Base-by-base conservation (phyloP, 257 asterid species). In the Przewalskia tangutica region DNA sequence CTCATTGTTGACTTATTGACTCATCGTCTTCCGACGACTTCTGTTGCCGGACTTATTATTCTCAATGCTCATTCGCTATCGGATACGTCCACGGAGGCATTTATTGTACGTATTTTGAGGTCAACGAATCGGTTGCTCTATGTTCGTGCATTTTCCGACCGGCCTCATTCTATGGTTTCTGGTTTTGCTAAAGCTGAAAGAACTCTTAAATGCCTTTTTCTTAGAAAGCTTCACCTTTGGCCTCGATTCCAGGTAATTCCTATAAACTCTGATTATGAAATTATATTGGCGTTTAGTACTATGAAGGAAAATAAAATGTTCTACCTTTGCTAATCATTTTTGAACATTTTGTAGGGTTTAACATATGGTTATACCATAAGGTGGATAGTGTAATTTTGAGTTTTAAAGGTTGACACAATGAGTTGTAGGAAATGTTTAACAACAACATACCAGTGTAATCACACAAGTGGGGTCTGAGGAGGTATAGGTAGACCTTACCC, bases 151-250 rank as follows among this genome's bases (percentile, higher is more conserved):
- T 92, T 95, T 85, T 92, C 99, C 23, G 98, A 95, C 82, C 86
- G 94, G 53, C 97, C 99, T 20, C 92, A 91, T 13, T 89, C 94
- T 13, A 93, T 91, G 97, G 94, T 94, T 53, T 89, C 99, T 36
- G 98, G 99, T 64, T 95, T 95, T 67, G 97, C 99, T 32, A 95
- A 94, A 85, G 94, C 98, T 16, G 97, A 94, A 83, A 88, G 97
- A 84, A 90, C 85, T 32, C 92, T 95, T 64, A 95, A 95, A 91
- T 94, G 97, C 81, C 92, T 95, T 80, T 93, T 83, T 36, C 90
- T 95, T 77, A 89, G 95, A 75, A 94, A 90, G 79, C 94, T 95
- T 81, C 97, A 94, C 85, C 93, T 95, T n/a, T 95, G 99, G 99
- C 99, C 99, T 70, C 89, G 99, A 73, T 95, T 95, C 87, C 99